phyloP scores from a whole-genome alignment of 139 green algal species.

The Astrephomene gubernaculifera region DNA sequence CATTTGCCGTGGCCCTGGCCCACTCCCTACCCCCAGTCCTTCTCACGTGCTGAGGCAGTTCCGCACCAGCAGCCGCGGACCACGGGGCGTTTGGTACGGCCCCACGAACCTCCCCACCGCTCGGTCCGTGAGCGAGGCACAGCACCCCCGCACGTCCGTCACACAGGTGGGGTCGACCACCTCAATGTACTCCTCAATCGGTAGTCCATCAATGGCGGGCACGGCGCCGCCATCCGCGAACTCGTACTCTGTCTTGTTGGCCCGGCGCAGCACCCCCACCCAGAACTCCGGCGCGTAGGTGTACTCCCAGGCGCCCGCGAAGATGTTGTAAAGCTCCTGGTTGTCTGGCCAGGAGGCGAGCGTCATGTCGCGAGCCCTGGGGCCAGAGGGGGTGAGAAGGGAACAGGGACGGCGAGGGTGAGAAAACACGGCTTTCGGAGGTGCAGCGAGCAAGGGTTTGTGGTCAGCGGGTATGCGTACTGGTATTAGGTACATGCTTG shows the following conservation, averaged over 20 bases:
- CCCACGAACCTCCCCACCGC: conserved; percentile 2
- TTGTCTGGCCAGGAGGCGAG: conserved; percentile 27
- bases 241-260: background rate
- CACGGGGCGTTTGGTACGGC: background rate
- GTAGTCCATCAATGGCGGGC: background rate
- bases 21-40: background rate
- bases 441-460: no score
- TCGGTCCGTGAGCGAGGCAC: background rate
- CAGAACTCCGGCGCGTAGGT: conserved; percentile 10
- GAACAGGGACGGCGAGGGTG: no score
- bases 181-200: background rate
- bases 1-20: background rate
- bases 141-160: conserved; percentile 22
- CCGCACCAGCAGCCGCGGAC: background rate
- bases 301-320: background rate
- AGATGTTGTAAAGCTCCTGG: conserved; percentile 37
- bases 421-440: no score
- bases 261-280: conserved; percentile 13
- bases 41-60: conserved; percentile 29
- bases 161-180: background rate
- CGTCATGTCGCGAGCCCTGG: background rate
- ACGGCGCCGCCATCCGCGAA: conserved; percentile 22
- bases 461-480: no score
- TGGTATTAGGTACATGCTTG: no score
- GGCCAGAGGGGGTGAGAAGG: no score